A percentile compares a stretch with the other conserved stretches of the same genome.
Evolutionary conservation across 2,329 filamentous ascomycete genomes (phyloP).

Genomic region (Apiospora arundinis): DNA sequence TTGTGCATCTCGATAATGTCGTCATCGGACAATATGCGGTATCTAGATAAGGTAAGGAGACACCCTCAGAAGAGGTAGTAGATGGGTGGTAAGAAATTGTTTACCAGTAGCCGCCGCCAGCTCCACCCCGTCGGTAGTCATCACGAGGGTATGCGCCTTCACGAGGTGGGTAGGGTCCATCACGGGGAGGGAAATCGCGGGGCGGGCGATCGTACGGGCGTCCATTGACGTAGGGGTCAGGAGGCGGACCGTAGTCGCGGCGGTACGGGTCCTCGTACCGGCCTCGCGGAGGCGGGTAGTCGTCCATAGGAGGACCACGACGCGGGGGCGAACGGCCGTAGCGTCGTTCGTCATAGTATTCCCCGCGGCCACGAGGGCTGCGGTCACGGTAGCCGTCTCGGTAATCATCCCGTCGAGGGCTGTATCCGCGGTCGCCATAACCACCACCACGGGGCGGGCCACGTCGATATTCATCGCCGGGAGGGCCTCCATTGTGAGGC

Average conservation of each 20-base stretch:
- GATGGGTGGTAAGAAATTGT: constrained; percentile 34
- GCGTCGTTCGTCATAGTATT: constrained; percentile 86
- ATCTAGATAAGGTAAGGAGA: constrained; percentile 22
- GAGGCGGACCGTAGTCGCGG: constrained; percentile 66
- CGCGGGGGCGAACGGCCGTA: constrained; percentile 79
- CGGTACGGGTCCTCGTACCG: constrained; percentile 82
- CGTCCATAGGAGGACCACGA: constrained; percentile 73
- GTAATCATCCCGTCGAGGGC: constrained; percentile 71
- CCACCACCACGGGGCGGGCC: constrained; percentile 63
- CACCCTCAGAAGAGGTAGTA: constrained; percentile 24
- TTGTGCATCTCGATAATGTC: constrained; percentile 8
- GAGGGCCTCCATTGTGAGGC: constrained; percentile 61
- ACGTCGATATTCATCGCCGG: constrained; percentile 66
- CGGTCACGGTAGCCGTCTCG: constrained; percentile 86
- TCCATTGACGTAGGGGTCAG: constrained; percentile 60
- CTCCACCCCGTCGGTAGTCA: constrained; percentile 38
- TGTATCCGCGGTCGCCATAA: constrained; percentile 53
- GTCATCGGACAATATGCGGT: constrained; percentile 9
- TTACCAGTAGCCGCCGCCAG: constrained; percentile 43
- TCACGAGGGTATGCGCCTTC: constrained; percentile 41
- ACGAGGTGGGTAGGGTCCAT: constrained; percentile 53
- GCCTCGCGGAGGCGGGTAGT: constrained; percentile 73
- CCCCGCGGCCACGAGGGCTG: constrained; percentile 71
- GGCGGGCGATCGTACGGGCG: constrained; percentile 64
- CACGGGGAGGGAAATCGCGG: constrained; percentile 57